Percentiles rank a stretch among this genome's conserved stretches.
Conservation (phyloP, 805 yeast species). For the Hanseniaspora nectarophila region DNA sequence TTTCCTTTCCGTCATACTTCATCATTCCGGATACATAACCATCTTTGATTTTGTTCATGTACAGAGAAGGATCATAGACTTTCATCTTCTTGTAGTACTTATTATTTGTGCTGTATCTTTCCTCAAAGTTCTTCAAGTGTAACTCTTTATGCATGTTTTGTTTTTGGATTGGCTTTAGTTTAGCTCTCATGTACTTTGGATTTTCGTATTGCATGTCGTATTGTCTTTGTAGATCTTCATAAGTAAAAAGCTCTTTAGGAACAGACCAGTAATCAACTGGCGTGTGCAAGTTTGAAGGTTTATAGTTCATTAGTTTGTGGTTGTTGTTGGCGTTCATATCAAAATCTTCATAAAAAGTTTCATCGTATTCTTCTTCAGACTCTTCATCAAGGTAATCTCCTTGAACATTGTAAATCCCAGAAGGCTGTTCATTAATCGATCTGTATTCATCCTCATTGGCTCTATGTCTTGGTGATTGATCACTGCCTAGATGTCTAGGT, state of each 20-base stretch:
- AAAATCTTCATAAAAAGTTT: conserved; percentile 11
- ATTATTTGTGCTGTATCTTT: not conserved
- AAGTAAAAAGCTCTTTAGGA: not conserved
- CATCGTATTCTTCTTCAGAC: conserved; percentile 1
- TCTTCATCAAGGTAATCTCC: conserved; percentile 3
- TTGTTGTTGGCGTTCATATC: not conserved
- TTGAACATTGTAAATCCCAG: not conserved
- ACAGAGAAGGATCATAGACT: not conserved
- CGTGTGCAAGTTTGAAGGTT: not conserved
- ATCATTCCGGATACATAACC: conserved; percentile 10
- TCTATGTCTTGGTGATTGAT: not conserved
- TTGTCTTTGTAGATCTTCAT: not conserved
- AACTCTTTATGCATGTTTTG: not conserved
- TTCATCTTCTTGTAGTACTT: not conserved
- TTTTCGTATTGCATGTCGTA: not conserved
- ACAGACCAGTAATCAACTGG: conserved; percentile 11
- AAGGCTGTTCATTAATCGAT: not conserved
- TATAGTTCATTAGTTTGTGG: not conserved
- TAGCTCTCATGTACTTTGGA: not conserved
- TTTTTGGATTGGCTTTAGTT: not conserved
- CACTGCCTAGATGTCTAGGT: not conserved
- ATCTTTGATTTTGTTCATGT: not conserved
- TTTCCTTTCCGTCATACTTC: conserved; percentile 4
- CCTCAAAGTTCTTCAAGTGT: not conserved
- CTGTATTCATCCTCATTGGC: not conserved